phyloP scores from a whole-genome alignment of 2,329 filamentous ascomycete genomes.

The Hansfordia pulvinata region DNA sequence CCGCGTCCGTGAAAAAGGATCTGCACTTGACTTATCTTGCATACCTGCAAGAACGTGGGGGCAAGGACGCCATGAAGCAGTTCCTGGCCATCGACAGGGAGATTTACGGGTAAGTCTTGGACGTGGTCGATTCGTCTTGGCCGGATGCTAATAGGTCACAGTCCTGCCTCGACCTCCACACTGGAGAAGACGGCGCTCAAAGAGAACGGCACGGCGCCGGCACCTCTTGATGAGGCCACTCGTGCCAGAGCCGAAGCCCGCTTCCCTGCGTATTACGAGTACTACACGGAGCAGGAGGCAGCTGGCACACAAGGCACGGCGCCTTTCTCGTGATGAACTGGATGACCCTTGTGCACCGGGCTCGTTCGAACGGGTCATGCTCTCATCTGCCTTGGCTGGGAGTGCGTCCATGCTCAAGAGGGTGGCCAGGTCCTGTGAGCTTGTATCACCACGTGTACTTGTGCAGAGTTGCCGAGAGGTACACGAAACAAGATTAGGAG shows the following conservation, averaged over 20 bases:
- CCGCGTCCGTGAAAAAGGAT: constrained; percentile 54
- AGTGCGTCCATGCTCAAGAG: no score
- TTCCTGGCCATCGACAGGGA: constrained; percentile 75
- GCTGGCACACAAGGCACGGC: constrained; percentile 34
- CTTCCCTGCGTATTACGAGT: constrained; percentile 39
- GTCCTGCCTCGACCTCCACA: constrained; percentile 31
- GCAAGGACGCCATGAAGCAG: constrained; percentile 72
- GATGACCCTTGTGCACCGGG: not conserved
- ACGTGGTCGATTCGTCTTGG: not conserved
- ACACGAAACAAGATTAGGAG: no score
- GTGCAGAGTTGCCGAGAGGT: no score
- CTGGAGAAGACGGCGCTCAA: constrained; percentile 23
- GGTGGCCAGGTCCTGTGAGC: no score
- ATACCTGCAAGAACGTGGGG: constrained; percentile 73
- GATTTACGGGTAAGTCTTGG: constrained; percentile 61
- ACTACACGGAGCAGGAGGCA: constrained; percentile 30
- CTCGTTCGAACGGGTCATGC: constrained; percentile 3
- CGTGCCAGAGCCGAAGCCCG: constrained; percentile 35
- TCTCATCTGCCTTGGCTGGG: no score
- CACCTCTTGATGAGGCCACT: constrained; percentile 36
- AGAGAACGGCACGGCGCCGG: constrained; percentile 27
- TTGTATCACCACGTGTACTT: no score
- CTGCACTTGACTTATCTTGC: constrained; percentile 67
- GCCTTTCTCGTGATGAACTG: constrained; percentile 29
- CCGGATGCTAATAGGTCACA: constrained; percentile 10